These are phyloP conservation scores for Phytophthora podocarpi DNA, from an alignment of 352 stramenopile species.

Conservation along the genomic window DNA sequence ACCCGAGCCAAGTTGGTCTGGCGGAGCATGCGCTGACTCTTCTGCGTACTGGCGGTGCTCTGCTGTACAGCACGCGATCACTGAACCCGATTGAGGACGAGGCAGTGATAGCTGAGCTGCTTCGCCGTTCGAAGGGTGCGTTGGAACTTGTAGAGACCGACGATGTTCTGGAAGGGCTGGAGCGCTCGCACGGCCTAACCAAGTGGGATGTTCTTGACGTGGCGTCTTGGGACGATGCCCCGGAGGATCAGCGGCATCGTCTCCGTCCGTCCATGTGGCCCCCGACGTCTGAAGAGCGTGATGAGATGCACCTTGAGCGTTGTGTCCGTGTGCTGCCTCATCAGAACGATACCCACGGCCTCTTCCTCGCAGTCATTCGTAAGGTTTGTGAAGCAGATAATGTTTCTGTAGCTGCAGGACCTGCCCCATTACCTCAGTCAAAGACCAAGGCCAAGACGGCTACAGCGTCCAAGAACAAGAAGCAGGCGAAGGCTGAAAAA, in stretches of 20 bases:
- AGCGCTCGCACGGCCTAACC: constrained; percentile 44
- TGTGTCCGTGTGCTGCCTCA: constrained; percentile 97
- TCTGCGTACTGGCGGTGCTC: constrained; percentile 47
- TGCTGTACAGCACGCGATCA: constrained; percentile 83
- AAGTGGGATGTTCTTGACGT: constrained; percentile 75
- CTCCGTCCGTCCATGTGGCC: constrained; percentile 87
- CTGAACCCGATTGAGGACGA: constrained; percentile 88
- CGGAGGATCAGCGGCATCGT: constrained; percentile 55
- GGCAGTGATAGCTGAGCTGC: constrained; percentile 78
- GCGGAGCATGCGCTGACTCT: constrained; percentile 62
- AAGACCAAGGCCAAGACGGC: constrained; percentile 34
- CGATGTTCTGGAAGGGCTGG: constrained; percentile 37
- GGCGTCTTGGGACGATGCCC: constrained; percentile 53
- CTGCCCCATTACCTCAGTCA: constrained; percentile 25
- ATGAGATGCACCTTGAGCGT: constrained; percentile 79
- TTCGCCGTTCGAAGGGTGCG: constrained; percentile 54
- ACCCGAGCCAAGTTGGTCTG: constrained; percentile 84
- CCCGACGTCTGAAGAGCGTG: constrained; percentile 55
- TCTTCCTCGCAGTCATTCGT: constrained; percentile 98
- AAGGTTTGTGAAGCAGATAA: constrained; percentile 43
- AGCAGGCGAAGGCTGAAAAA: constrained; percentile 62
- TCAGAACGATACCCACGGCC: constrained; percentile 97
- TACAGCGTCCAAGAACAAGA: constrained; percentile 44
- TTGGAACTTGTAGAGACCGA: constrained; percentile 70
- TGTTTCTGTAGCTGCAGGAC: constrained; percentile 39